A percentile compares a stretch with the other conserved stretches of the same genome.
phyloP scores from a whole-genome alignment of 2,329 filamentous ascomycete species.

The Botrytis porri region DNA sequence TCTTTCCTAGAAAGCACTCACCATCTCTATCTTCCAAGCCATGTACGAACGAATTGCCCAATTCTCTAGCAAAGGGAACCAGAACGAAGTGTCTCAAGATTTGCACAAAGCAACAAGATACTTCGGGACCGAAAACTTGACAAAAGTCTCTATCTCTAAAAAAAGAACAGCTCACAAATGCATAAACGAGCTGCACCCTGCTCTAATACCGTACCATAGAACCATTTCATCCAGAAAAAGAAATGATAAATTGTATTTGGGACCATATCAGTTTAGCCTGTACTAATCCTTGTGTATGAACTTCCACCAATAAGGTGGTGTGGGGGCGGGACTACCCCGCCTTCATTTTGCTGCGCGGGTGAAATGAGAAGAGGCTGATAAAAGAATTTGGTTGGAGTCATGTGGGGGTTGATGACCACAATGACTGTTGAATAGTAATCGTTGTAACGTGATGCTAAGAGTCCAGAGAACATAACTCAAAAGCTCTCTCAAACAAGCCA shows the following conservation, averaged over 20 bases:
- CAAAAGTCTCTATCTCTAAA: not conserved
- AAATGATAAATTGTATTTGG: not conserved
- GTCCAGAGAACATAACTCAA: not conserved
- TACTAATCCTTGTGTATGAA: not conserved
- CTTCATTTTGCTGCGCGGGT: not conserved
- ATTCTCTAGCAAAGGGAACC: not conserved
- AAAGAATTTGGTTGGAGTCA: not conserved
- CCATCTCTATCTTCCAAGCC: not conserved
- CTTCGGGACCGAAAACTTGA: not conserved
- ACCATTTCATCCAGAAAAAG: not conserved
- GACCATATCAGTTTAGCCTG: not conserved
- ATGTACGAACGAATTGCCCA: not conserved
- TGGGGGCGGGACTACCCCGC: not conserved
- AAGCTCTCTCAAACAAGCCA: not conserved
- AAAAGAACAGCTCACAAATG: not conserved
- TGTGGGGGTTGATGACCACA: not conserved
- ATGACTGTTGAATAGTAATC: not conserved
- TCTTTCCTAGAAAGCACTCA: not conserved
- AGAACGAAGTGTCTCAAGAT: not conserved
- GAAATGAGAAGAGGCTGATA: not conserved
- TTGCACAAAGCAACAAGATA: not conserved
- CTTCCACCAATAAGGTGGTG: conserved; percentile 1
- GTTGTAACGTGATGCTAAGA: not conserved
- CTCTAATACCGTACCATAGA: not conserved
- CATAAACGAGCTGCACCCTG: not conserved